Conservation (phyloP, 2,329 filamentous ascomycete species). For the Cladosporium sp. region DNA sequence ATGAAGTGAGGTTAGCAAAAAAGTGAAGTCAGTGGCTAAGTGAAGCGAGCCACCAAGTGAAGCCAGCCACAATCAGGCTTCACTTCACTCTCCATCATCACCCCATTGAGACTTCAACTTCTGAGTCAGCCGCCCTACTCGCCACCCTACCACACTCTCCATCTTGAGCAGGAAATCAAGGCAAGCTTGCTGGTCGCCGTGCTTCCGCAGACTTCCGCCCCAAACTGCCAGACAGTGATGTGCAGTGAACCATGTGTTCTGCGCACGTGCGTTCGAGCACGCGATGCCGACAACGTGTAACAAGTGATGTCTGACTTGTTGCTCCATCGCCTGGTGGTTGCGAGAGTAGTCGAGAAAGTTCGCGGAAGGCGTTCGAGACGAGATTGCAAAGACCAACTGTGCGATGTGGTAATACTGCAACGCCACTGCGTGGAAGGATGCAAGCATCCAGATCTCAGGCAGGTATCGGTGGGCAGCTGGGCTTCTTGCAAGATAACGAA, state of each 20-base stretch:
- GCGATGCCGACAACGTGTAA: slow-evolving; percentile 23
- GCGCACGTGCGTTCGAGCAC: slow-evolving; percentile 20
- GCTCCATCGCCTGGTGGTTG: slow-evolving; percentile 17
- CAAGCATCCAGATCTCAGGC: slow-evolving; percentile 25
- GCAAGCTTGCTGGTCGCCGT: slow-evolving; percentile 21
- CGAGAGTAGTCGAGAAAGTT: slow-evolving; percentile 19
- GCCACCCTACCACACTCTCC: slow-evolving; percentile 21
- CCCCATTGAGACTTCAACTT: slow-evolving; percentile 20
- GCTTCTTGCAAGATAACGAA: slow-evolving; percentile 5
- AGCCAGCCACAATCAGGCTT: not conserved
- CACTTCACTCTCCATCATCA: slow-evolving; percentile 18
- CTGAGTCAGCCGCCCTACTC: slow-evolving; percentile 16
- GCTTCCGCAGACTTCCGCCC: slow-evolving; percentile 19
- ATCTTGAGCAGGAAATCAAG: slow-evolving; percentile 20
- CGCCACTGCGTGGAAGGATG: slow-evolving; percentile 23
- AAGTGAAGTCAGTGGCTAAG: not conserved
- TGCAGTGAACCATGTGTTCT: slow-evolving; percentile 27
- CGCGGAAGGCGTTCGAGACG: not conserved
- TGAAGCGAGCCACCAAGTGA: not conserved
- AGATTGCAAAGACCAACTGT: slow-evolving; percentile 20
- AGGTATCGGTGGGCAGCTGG: slow-evolving; percentile 8
- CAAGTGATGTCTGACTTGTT: slow-evolving; percentile 20
- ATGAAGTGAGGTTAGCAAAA: not conserved
- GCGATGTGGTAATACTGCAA: slow-evolving; percentile 27
- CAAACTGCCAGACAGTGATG: slow-evolving; percentile 25